Percentiles rank a stretch among this genome's conserved stretches.
Evolutionary conservation across 768 basidiomycete genomes (phyloP).

Genomic region (Suillus cothurnatus): DNA sequence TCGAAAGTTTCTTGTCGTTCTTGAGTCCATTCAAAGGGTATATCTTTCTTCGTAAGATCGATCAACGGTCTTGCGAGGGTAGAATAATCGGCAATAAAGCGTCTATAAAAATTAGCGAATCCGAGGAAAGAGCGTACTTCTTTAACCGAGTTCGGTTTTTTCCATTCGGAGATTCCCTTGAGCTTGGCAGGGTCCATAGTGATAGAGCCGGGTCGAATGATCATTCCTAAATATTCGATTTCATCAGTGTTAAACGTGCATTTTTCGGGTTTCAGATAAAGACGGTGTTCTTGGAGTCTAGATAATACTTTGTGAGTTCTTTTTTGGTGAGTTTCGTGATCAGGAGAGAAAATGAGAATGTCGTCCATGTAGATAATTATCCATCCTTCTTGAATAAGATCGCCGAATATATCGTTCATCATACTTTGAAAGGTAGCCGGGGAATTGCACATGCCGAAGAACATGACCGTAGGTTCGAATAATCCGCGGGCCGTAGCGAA

Average conservation of each 20-base stretch:
- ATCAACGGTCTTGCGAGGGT: conserved; percentile 25
- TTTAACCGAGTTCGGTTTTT: neutral
- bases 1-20: conserved; percentile 28
- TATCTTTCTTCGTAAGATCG: conserved; percentile 28
- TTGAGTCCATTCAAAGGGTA: conserved; percentile 25
- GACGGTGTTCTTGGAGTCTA: conserved; percentile 29
- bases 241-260: neutral
- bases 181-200: neutral
- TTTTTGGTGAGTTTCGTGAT: conserved; percentile 12
- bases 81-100: conserved; percentile 32
- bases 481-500: neutral
- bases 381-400: conserved; percentile 20
- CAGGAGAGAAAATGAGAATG: conserved; percentile 25
- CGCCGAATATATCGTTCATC: conserved; percentile 26
- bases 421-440: conserved; percentile 26
- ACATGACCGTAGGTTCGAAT: neutral
- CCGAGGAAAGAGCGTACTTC: conserved; percentile 24
- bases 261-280: conserved; percentile 30
- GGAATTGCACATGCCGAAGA: conserved; percentile 19
- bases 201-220: neutral
- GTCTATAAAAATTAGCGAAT: conserved; percentile 33
- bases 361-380: conserved; percentile 31
- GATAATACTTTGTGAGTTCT: conserved; percentile 27
- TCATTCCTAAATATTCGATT: neutral
- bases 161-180: neutral